These are phyloP conservation scores for Rubus idaeus DNA, from an alignment of 306 rosid species.

Conservation along the genomic window DNA sequence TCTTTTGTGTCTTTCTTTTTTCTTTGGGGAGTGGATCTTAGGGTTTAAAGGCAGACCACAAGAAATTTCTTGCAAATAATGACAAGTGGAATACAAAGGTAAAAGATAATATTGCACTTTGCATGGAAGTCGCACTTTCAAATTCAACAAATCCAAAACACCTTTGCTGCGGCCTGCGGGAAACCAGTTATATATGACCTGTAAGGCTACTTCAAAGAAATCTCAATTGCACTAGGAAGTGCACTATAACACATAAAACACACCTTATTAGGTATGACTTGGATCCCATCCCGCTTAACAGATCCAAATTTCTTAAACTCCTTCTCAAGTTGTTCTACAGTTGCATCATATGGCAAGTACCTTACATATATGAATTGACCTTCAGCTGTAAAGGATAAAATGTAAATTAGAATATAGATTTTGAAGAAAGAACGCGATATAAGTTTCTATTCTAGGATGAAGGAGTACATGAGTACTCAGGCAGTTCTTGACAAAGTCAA, in stretches of 20 bases:
- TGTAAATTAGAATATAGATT: background rate
- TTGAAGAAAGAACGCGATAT: background rate
- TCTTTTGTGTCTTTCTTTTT: background rate
- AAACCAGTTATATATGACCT: conserved; percentile 29
- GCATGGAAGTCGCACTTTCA: conserved; percentile 68
- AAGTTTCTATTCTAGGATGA: background rate
- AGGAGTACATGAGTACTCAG: background rate
- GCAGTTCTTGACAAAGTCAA: conserved; percentile 16
- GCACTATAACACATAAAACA: conserved; percentile 6
- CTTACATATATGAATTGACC: conserved; percentile 86
- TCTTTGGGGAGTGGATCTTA: background rate
- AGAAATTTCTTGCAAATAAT: background rate
- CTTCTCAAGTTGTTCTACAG: conserved; percentile 81
- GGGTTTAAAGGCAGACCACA: background rate
- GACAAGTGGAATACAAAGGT: conserved; percentile 1
- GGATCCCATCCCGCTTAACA: conserved; percentile 84
- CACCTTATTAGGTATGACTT: conserved; percentile 85
- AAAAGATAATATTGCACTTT: conserved; percentile 56
- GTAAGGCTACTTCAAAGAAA: conserved; percentile 31
- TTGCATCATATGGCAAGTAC: conserved; percentile 82
- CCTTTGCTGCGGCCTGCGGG: conserved; percentile 78
- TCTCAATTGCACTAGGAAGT: conserved; percentile 5
- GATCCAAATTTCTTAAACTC: conserved; percentile 87
- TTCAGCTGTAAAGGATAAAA: conserved; percentile 46
- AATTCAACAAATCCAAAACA: conserved; percentile 96